A percentile compares a stretch with the other conserved stretches of the same genome.
Conservation (phyloP, 2,329 filamentous ascomycete genomes). For the Triangularia setosa region DNA sequence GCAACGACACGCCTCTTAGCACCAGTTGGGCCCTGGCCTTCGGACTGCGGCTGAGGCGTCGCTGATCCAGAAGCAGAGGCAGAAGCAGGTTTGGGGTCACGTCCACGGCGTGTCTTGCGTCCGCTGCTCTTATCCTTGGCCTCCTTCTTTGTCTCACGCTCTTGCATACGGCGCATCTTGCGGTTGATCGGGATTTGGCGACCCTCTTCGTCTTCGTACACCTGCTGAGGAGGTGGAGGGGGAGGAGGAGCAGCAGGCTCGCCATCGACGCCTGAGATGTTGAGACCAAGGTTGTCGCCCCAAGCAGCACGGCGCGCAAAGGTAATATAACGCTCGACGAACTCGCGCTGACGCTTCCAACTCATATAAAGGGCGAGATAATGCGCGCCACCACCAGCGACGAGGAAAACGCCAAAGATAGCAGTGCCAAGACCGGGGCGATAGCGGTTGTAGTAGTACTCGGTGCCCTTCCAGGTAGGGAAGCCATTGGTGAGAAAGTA, state of each 20-base stretch:
- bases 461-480: constrained; percentile 92
- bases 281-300: constrained; percentile 69
- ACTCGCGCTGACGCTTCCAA: constrained; percentile 87
- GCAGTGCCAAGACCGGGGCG: constrained; percentile 86
- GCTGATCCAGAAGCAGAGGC: constrained; percentile 41
- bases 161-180: constrained; percentile 82
- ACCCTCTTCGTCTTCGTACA: constrained; percentile 45
- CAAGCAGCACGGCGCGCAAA: constrained; percentile 85
- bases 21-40: constrained; percentile 60
- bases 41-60: constrained; percentile 51
- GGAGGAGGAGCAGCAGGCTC: constrained; percentile 38
- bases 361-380: constrained; percentile 80
- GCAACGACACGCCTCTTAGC: constrained; percentile 83
- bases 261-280: constrained; percentile 61
- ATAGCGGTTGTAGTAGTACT: constrained; percentile 96
- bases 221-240: constrained; percentile 36
- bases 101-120: constrained; percentile 37
- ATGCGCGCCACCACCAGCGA: constrained; percentile 79
- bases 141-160: constrained; percentile 74
- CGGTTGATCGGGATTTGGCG: constrained; percentile 67
- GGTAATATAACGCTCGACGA: constrained; percentile 85
- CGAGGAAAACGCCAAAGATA: constrained; percentile 73
- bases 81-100: constrained; percentile 21
- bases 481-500: constrained; percentile 92
- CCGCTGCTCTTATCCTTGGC: constrained; percentile 38